A percentile compares a stretch with the other conserved stretches of the same genome.
Evolutionary conservation across 352 stramenopile species (phyloP).

Genomic region (Phytophthora tentaculata): DNA sequence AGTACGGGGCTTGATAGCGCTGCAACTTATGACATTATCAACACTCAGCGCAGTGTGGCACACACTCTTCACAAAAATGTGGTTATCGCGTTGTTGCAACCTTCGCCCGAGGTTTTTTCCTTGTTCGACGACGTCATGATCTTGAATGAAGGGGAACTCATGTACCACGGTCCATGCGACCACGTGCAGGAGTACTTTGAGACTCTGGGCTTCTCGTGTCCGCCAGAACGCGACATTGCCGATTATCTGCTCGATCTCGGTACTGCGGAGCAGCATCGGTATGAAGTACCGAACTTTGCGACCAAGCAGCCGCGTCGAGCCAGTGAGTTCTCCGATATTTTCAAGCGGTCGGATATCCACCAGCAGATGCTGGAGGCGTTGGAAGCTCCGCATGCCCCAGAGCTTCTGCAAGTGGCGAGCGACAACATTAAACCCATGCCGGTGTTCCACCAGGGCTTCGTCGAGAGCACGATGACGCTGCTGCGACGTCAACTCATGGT

Average conservation of each 20-base stretch:
- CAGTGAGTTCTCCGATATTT: constrained; percentile 35
- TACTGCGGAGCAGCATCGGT: constrained; percentile 35
- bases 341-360: constrained; percentile 45
- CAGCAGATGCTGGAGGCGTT: constrained; percentile 35
- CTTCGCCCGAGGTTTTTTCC: constrained; percentile 88
- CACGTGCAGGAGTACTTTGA: constrained; percentile 58
- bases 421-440: background rate
- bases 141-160: constrained; percentile 85
- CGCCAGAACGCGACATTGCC: constrained; percentile 36
- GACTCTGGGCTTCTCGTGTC: constrained; percentile 42
- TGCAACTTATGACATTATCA: constrained; percentile 50
- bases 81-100: constrained; percentile 80
- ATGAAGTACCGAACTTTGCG: constrained; percentile 13
- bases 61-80: constrained; percentile 38
- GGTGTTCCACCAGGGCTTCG: background rate
- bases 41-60: constrained; percentile 26
- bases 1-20: constrained; percentile 89
- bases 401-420: constrained; percentile 13
- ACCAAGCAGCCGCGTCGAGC: constrained; percentile 26
- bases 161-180: constrained; percentile 67
- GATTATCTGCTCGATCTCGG: constrained; percentile 40
- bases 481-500: constrained; percentile 62
- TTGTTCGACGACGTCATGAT: constrained; percentile 76
- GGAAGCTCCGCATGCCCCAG: constrained; percentile 26
- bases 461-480: constrained; percentile 36